Evolutionary conservation across 352 stramenopile species (phyloP), one percentile per base, ranked within the genome.

Genomic region (Pythium aristosporum): DNA sequence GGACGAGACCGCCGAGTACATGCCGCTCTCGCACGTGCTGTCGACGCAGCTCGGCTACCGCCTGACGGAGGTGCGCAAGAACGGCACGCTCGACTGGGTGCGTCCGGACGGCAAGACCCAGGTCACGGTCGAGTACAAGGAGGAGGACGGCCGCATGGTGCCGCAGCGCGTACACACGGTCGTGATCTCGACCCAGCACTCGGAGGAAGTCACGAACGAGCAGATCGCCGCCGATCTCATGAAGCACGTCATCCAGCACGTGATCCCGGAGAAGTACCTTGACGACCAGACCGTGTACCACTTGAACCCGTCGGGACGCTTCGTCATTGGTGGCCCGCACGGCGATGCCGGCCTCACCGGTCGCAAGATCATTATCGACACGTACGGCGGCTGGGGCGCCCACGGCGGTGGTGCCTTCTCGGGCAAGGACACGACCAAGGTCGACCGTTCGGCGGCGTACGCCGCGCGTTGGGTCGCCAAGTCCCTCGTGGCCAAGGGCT

Each of bases 221-320:
- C 97, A 99, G 75, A 99, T 99, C 74, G 81, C 88, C 13, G 84
- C 90, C 16, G 96, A 99, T 72, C 85, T 99, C 6, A 98, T 99
- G 88, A 98, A 99, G 82, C 91, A 99, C 79, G 97, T 99, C 12
- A 99, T 99, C 67, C 97, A 98, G 76, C 87, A 92, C 3, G 97
- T 99, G 39, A 92, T 99, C 63, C 97, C 97, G 12, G 97, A 96
- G 70, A 98, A 99, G 85, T 99, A 99, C 85, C 74, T 99, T 1
- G 97, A 99, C 74, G 96, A 99, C 72, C 96, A 99, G 72, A 99
- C 98, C 49, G 96, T 99, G 66, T 99, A 99, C 88, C 96, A 99
- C 89, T 79, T 99, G 68, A 99, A 99, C 82, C 98, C 98, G 41
- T 99, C 94, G 64, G 97, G 97, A 67, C 86, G 97, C 54, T 99